Conservation (phyloP, 176 grass and related monocot species). For the Phyllostachys edulis region DNA sequence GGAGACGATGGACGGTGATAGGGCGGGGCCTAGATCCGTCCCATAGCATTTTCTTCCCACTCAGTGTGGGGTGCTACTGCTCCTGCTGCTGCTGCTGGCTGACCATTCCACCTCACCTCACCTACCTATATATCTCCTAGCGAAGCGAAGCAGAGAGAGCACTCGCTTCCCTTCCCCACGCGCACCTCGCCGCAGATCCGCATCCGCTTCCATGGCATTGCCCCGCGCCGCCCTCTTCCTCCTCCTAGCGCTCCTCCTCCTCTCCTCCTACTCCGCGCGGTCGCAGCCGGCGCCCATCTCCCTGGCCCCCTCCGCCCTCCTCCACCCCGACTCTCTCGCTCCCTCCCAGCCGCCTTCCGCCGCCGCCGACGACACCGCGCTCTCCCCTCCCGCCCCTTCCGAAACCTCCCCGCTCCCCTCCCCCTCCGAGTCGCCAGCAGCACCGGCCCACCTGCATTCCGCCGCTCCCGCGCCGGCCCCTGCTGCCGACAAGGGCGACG, state of each 20-base stretch:
- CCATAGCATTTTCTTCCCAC: too few relatives aligned
- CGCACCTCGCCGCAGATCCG: constrained; percentile 1
- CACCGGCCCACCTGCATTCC: background rate
- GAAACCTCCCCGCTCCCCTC: background rate
- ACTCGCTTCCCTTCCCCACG: too few relatives aligned
- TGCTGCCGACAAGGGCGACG: background rate
- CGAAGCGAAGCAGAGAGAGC: too few relatives aligned
- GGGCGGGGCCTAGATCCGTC: too few relatives aligned
- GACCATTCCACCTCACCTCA: too few relatives aligned
- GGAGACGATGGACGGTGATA: too few relatives aligned
- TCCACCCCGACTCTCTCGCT: background rate
- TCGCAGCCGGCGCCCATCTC: constrained; percentile 9
- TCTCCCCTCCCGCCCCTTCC: background rate
- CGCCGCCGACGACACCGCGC: background rate
- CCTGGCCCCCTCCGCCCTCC: background rate
- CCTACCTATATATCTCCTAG: too few relatives aligned
- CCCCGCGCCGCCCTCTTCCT: background rate
- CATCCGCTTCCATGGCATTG: constrained; percentile 11
- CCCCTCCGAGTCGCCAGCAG: background rate
- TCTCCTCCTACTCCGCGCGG: constrained; percentile 5
- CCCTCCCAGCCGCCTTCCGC: background rate
- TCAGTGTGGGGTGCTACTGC: too few relatives aligned
- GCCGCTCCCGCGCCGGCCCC: background rate
- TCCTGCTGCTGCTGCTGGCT: too few relatives aligned
- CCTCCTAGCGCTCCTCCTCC: background rate